These are phyloP conservation scores for Debaryomyces castellii DNA, from an alignment of 805 yeast genomes.

Conservation along the genomic window DNA sequence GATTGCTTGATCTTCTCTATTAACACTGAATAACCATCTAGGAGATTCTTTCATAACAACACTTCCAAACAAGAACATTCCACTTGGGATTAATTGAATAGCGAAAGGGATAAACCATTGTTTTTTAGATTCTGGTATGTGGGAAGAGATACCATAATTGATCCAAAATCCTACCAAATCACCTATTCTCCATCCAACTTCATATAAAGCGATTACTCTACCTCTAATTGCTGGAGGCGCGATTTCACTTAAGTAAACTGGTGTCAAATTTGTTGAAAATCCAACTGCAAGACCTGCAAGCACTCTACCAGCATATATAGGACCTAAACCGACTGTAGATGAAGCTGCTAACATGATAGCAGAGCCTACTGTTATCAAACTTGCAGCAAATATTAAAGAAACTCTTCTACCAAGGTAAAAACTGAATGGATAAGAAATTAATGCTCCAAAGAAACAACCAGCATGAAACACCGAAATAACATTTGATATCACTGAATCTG, in stretches of 20 bases:
- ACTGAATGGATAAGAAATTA: slow-evolving; percentile 35
- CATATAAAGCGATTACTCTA: slow-evolving; percentile 29
- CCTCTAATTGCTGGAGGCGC: slow-evolving; percentile 38
- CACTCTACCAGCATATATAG: slow-evolving; percentile 38
- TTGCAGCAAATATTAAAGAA: slow-evolving; percentile 31
- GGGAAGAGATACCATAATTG: slow-evolving; percentile 30
- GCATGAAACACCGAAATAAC: slow-evolving; percentile 40
- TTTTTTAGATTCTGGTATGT: slow-evolving; percentile 19
- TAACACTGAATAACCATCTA: slow-evolving; percentile 47
- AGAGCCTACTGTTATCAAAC: slow-evolving; percentile 33
- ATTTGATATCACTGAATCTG: slow-evolving; percentile 26
- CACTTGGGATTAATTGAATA: slow-evolving; percentile 36
- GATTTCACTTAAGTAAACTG: slow-evolving; percentile 35
- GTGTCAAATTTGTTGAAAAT: slow-evolving; percentile 34
- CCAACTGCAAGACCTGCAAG: slow-evolving; percentile 38
- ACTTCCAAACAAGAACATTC: slow-evolving; percentile 31
- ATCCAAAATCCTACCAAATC: slow-evolving; percentile 42
- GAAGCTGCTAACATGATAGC: slow-evolving; percentile 36
- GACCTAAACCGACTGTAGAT: slow-evolving; percentile 27
- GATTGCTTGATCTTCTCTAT: slow-evolving; percentile 29
- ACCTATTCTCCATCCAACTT: slow-evolving; percentile 40
- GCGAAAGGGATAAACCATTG: slow-evolving; percentile 44
- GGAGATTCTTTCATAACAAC: slow-evolving; percentile 35
- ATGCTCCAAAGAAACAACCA: slow-evolving; percentile 40
- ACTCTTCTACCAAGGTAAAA: slow-evolving; percentile 32